Conservation (phyloP, 495 filamentous ascomycete genomes). For the Neurospora terricola region DNA sequence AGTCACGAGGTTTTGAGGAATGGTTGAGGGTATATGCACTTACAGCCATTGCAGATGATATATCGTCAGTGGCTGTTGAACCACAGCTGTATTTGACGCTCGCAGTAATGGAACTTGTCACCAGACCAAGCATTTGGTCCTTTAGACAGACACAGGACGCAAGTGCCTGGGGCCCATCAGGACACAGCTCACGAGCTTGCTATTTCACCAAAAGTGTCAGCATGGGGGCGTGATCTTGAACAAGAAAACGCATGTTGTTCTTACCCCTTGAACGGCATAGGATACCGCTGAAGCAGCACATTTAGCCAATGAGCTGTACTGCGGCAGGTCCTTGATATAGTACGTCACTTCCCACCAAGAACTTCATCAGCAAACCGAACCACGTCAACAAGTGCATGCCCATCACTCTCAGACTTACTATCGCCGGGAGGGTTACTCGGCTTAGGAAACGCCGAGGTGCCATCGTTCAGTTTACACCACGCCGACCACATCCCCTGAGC, state of each 20-base stretch:
- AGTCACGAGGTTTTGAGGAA: not conserved
- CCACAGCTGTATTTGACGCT: conserved; percentile 31
- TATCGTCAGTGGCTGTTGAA: conserved; percentile 33
- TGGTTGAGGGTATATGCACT: not conserved
- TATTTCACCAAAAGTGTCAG: conserved; percentile 7
- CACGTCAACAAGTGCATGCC: not conserved
- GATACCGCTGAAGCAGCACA: conserved; percentile 35
- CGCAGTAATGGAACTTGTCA: conserved; percentile 28
- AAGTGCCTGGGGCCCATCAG: conserved; percentile 30
- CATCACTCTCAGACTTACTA: conserved; percentile 18
- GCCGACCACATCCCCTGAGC: conserved; percentile 38
- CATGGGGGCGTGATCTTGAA: not conserved
- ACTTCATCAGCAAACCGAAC: conserved; percentile 1
- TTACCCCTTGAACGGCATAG: conserved; percentile 30
- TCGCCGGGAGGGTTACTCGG: conserved; percentile 35
- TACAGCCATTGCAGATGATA: conserved; percentile 30
- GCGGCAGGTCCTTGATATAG: conserved; percentile 37
- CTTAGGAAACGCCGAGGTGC: conserved; percentile 34
- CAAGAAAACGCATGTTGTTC: not conserved
- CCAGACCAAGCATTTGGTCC: conserved; percentile 26
- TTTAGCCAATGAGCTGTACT: conserved; percentile 30
- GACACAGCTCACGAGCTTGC: conserved; percentile 33
- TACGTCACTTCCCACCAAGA: conserved; percentile 30
- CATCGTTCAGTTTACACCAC: conserved; percentile 37
- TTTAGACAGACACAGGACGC: conserved; percentile 42